Conservation (phyloP, 257 asterid genomes). For the Solanum sitiens region DNA sequence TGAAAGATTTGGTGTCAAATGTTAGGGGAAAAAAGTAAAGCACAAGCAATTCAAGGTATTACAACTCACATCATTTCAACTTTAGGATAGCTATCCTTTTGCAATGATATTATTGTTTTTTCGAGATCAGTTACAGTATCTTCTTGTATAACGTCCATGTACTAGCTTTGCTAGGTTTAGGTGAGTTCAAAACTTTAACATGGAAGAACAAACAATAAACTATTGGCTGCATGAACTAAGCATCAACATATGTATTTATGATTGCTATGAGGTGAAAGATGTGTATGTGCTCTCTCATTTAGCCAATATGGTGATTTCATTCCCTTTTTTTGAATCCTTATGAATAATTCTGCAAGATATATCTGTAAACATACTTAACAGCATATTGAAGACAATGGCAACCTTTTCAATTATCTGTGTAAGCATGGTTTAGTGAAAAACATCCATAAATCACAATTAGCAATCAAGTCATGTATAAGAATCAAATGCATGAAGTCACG, state of each 20-base stretch:
- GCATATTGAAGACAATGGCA: background rate
- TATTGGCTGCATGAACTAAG: background rate
- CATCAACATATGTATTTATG: background rate
- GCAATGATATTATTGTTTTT: background rate
- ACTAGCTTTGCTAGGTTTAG: background rate
- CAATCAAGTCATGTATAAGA: no score
- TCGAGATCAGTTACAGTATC: background rate
- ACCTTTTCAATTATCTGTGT: background rate
- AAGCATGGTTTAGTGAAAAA: background rate
- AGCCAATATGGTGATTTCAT: background rate
- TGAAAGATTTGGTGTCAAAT: conserved; percentile 21
- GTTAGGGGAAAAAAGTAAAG: background rate
- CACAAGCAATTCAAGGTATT: background rate
- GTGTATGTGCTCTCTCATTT: background rate
- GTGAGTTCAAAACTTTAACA: no score
- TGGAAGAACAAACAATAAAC: background rate
- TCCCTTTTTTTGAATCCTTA: background rate
- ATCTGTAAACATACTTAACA: background rate
- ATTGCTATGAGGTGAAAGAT: background rate
- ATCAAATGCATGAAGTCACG: no score
- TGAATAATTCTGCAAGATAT: background rate
- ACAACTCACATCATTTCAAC: background rate
- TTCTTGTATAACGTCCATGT: background rate
- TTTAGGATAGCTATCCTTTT: background rate
- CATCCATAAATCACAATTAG: background rate